These are phyloP conservation scores for Vicia faba DNA, from an alignment of 306 rosid species.

Conservation along the genomic window DNA sequence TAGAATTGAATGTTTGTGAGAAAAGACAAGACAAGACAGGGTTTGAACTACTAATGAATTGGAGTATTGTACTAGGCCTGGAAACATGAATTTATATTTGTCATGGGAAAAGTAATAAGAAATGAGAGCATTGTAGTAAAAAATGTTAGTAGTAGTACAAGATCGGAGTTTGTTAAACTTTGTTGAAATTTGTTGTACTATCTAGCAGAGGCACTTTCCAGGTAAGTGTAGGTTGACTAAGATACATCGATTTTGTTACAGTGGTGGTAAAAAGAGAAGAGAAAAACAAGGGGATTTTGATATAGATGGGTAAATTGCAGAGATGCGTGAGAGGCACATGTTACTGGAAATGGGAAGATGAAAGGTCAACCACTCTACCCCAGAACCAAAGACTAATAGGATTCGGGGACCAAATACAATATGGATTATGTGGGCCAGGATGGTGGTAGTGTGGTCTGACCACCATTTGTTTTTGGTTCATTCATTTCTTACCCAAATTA, in stretches of 20 bases:
- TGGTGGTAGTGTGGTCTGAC: neutral
- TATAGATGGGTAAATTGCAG: neutral
- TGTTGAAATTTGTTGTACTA: too few species aligned
- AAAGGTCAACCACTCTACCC: conserved; percentile 21
- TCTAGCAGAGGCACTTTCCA: too few species aligned
- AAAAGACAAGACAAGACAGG: neutral
- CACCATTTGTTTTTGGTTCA: neutral
- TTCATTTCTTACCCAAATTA: neutral
- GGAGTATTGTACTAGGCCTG: neutral
- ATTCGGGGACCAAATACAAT: neutral
- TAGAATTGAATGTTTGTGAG: neutral
- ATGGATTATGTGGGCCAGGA: neutral
- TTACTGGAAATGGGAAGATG: neutral
- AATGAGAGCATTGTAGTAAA: neutral
- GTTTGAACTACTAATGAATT: too few species aligned
- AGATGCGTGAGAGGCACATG: neutral
- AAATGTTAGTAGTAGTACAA: neutral
- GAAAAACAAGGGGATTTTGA: too few species aligned
- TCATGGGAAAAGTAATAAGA: neutral
- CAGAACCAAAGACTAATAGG: too few species aligned
- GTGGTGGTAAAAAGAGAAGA: too few species aligned
- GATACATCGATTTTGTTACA: too few species aligned
- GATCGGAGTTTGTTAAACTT: too few species aligned
- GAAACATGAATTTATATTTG: neutral
- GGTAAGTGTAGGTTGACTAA: too few species aligned